Evolutionary conservation across 2,329 filamentous ascomycete genomes (phyloP).

Genomic region (Amauroascus niger): DNA sequence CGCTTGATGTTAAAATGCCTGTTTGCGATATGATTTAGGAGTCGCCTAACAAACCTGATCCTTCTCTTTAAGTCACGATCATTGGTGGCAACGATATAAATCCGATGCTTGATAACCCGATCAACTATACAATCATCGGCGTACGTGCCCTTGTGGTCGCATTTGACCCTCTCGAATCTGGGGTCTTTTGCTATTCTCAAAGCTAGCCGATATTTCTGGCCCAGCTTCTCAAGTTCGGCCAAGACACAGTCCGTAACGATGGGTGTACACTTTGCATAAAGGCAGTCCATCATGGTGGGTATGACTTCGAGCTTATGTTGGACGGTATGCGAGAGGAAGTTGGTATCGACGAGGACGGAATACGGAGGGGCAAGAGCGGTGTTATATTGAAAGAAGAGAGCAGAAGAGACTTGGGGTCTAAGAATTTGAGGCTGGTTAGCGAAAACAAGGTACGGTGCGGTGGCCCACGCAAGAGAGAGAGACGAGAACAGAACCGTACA

Average conservation of each 20-base stretch:
- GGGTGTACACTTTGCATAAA: conserved; percentile 84
- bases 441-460: not conserved
- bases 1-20: not conserved
- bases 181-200: conserved; percentile 80
- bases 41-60: conserved; percentile 42
- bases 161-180: conserved; percentile 73
- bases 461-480: not conserved
- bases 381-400: conserved; percentile 85
- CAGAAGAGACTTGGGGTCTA: conserved; percentile 66
- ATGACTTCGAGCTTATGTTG: conserved; percentile 82
- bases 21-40: not conserved
- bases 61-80: conserved; percentile 69
- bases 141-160: conserved; percentile 82
- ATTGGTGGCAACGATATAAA: conserved; percentile 66
- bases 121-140: conserved; percentile 80
- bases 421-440: conserved; percentile 10
- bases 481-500: conserved; percentile 37
- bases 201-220: conserved; percentile 78
- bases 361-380: conserved; percentile 77
- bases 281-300: conserved; percentile 82
- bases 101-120: conserved; percentile 59
- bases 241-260: conserved; percentile 77
- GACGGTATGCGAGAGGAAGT: conserved; percentile 84
- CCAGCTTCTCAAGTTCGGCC: conserved; percentile 81
- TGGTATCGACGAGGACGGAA: conserved; percentile 71